Percentiles rank a stretch among this genome's conserved stretches.
Evolutionary conservation across 805 yeast species (phyloP).

Genomic region (Candida anglica): DNA sequence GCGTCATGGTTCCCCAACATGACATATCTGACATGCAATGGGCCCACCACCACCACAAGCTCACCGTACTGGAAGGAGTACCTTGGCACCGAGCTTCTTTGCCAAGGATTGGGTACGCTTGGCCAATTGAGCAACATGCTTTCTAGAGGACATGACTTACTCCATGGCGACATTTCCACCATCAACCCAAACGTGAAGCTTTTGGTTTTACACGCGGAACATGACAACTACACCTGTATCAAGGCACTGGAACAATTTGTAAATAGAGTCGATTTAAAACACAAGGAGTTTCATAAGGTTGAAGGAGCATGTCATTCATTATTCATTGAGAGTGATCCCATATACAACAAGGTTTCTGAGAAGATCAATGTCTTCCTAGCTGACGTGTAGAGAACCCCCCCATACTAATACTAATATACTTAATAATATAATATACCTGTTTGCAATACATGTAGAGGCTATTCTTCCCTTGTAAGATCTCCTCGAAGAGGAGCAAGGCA

Average conservation of each 20-base stretch:
- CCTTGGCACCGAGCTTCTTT: slow-evolving; percentile 30
- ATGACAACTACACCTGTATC: slow-evolving; percentile 59
- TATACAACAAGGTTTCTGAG: slow-evolving; percentile 26
- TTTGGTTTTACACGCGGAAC: slow-evolving; percentile 57
- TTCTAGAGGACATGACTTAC: slow-evolving; percentile 53
- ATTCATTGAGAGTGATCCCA: slow-evolving; percentile 42
- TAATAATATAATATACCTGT: no score
- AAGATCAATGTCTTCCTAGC: slow-evolving; percentile 39
- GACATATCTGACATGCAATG: slow-evolving; percentile 21
- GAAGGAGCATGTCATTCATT: slow-evolving; percentile 42
- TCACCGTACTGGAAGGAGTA: slow-evolving; percentile 44
- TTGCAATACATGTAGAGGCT: no score
- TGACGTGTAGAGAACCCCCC: no score
- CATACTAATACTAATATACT: no score
- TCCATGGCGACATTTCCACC: slow-evolving; percentile 31
- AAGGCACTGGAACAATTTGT: slow-evolving; percentile 43
- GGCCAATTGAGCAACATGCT: slow-evolving; percentile 60
- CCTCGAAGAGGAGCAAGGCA: no score
- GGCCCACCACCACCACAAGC: slow-evolving; percentile 34
- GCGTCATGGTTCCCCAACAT: slow-evolving; percentile 44
- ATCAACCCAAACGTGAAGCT: slow-evolving; percentile 43
- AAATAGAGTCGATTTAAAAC: slow-evolving; percentile 28
- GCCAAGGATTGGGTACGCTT: slow-evolving; percentile 47
- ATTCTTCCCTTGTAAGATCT: no score
- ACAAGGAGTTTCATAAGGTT: slow-evolving; percentile 21